Evolutionary conservation across 352 stramenopile genomes (phyloP).

Genomic region (Phytopythium montanum): DNA sequence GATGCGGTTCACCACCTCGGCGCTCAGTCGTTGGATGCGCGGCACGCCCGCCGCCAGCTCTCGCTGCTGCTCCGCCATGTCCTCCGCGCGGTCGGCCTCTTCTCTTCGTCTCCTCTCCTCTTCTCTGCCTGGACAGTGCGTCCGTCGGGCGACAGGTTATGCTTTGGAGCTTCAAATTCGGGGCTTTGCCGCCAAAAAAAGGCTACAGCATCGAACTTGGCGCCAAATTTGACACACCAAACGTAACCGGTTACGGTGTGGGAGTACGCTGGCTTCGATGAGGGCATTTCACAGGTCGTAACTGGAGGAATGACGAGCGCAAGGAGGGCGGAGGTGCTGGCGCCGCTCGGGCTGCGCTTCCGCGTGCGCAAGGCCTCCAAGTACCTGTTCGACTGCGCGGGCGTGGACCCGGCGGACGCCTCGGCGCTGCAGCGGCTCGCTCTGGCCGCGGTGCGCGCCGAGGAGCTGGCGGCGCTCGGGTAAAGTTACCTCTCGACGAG

Average conservation of each 20-base stretch:
- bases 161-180: not conserved
- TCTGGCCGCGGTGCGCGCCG: constrained; percentile 17
- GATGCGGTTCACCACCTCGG: constrained; percentile 95
- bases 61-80: not conserved
- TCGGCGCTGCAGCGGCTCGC: constrained; percentile 15
- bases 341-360: constrained; percentile 29
- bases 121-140: not conserved
- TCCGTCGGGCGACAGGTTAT: not conserved
- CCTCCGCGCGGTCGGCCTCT: not conserved
- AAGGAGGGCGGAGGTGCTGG: not conserved
- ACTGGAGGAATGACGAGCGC: not conserved
- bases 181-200: not conserved
- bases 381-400: constrained; percentile 64
- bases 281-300: not conserved
- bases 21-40: constrained; percentile 85
- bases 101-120: not conserved
- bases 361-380: constrained; percentile 63
- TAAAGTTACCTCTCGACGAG: constrained; percentile 10
- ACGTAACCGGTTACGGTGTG: too few species aligned
- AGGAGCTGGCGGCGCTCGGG: constrained; percentile 43
- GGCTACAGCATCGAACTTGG: not conserved
- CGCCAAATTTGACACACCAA: not conserved
- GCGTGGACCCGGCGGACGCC: constrained; percentile 5
- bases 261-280: too few species aligned
- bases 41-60: not conserved